These are phyloP conservation scores for Fonsecaea nubica DNA, from an alignment of 2,329 filamentous ascomycete genomes.

Conservation along the genomic window DNA sequence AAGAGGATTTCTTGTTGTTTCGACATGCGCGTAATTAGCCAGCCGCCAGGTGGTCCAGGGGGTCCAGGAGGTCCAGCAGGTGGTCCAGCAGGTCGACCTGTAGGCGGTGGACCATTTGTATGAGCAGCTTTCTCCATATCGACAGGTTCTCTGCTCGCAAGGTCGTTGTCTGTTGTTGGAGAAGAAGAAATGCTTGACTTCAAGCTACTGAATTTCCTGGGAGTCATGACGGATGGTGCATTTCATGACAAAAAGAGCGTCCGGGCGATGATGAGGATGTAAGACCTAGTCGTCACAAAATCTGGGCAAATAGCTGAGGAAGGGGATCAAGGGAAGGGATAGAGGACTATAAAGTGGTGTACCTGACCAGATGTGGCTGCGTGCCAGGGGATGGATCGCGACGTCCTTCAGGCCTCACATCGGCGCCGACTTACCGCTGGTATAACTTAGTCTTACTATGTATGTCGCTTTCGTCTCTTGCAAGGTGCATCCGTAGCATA, in stretches of 20 bases:
- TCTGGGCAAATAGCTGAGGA: background rate
- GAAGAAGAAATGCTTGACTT: constrained; percentile 20
- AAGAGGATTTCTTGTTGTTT: constrained; percentile 44
- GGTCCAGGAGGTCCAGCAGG: constrained; percentile 20
- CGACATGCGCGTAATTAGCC: constrained; percentile 34
- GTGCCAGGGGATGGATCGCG: constrained; percentile 9
- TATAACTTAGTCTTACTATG: constrained; percentile 1
- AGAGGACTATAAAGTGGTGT: constrained; percentile 17
- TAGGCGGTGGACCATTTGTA: constrained; percentile 10
- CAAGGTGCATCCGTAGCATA: background rate
- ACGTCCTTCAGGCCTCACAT: constrained; percentile 5
- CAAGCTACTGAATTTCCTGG: constrained; percentile 9
- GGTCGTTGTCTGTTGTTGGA: background rate
- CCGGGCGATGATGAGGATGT: background rate
- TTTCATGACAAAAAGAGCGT: background rate
- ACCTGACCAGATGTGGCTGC: constrained; percentile 20
- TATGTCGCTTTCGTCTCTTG: background rate
- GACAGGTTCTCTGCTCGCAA: background rate
- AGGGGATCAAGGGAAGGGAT: constrained; percentile 7
- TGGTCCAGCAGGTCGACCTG: constrained; percentile 16
- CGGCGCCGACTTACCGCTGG: constrained; percentile 30
- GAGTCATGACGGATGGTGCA: constrained; percentile 7
- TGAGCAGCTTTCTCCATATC: constrained; percentile 24
- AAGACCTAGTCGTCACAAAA: background rate
- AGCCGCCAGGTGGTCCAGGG: constrained; percentile 36